These are phyloP conservation scores for Pseudogymnoascus sp. DNA, from an alignment of 2,329 filamentous ascomycete genomes.

Conservation along the genomic window DNA sequence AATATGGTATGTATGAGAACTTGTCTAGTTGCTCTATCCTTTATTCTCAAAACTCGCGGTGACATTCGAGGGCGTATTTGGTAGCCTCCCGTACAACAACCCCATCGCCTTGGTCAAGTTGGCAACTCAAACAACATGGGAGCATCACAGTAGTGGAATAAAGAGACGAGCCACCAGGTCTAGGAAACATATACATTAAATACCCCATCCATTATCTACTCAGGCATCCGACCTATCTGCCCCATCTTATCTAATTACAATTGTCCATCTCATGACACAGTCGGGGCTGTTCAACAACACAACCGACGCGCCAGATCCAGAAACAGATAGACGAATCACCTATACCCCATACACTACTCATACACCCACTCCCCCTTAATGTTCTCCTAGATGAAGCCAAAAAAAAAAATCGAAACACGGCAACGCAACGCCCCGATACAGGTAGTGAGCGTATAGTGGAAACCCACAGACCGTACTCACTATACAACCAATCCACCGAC, in stretches of 20 bases:
- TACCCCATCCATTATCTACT: not conserved
- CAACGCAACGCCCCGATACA: not conserved
- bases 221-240: not conserved
- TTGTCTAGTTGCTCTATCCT: too few relatives aligned
- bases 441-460: slow-evolving; percentile 2
- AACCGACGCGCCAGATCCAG: not conserved
- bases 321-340: slow-evolving; percentile 4
- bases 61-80: too few relatives aligned
- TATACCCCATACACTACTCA: not conserved
- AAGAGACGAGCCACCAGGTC: too few relatives aligned
- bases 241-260: not conserved
- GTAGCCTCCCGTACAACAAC: too few relatives aligned
- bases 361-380: not conserved
- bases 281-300: not conserved
- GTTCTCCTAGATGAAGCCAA: not conserved
- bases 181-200: slow-evolving; percentile 2
- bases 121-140: too few relatives aligned
- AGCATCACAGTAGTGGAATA: too few relatives aligned
- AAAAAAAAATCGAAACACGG: not conserved
- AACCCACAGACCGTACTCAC: not conserved
- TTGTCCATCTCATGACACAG: not conserved
- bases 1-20: too few relatives aligned
- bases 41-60: too few relatives aligned
- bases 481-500: slow-evolving; percentile 6
- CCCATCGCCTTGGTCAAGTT: too few relatives aligned